Conservation (phyloP, 345 rosid genomes). For the Fremontodendron californicum region DNA sequence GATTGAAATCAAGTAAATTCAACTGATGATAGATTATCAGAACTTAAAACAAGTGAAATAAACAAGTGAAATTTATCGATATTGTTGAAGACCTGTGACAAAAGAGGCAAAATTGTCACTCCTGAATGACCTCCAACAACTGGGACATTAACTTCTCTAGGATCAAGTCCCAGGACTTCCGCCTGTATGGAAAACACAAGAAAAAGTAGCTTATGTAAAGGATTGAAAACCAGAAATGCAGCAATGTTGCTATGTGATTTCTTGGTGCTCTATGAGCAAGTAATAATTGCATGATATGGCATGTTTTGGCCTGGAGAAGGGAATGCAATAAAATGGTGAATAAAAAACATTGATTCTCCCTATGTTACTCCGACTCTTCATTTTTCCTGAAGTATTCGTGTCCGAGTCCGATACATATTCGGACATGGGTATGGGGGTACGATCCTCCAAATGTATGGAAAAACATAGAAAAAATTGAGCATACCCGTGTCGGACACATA, state of each 20-base stretch:
- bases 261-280: neutral
- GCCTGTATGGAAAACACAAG: conserved; percentile 47
- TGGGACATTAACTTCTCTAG: conserved; percentile 91
- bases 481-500: too few species aligned
- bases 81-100: conserved; percentile 60
- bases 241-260: neutral
- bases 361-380: too few species aligned
- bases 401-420: too few species aligned
- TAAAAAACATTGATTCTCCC: neutral
- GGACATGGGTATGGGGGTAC: too few species aligned
- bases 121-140: conserved; percentile 98
- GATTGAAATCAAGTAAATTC: neutral
- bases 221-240: neutral
- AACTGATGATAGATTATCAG: neutral
- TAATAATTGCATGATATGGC: neutral
- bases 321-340: neutral
- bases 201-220: neutral
- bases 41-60: neutral
- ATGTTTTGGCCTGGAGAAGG: too few species aligned
- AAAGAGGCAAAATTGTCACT: conserved; percentile 88
- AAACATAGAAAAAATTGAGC: too few species aligned
- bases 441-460: too few species aligned
- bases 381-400: too few species aligned
- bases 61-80: neutral
- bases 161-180: conserved; percentile 94